A percentile compares a stretch with the other conserved stretches of the same genome.
Conservation (phyloP, 345 rosid genomes). For the Camelina laxa region DNA sequence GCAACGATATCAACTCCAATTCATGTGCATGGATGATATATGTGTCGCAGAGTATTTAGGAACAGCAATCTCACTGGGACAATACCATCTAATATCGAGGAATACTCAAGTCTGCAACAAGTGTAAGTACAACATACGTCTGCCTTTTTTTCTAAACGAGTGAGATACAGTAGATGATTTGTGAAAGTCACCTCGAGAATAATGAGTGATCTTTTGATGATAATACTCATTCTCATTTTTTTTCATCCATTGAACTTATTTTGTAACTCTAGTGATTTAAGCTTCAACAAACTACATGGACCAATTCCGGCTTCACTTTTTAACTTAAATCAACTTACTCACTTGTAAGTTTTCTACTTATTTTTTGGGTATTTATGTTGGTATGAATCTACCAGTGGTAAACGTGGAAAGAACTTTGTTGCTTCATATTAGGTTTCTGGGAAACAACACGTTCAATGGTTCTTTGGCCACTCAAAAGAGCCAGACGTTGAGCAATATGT, state of each 20-base stretch:
- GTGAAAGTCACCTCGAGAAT: not conserved
- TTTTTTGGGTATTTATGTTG: conserved; percentile 5
- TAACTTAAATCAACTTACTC: conserved; percentile 41
- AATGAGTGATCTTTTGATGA: not conserved
- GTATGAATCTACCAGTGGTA: not conserved
- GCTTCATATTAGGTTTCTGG: conserved; percentile 57
- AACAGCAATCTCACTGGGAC: conserved; percentile 58
- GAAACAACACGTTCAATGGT: conserved; percentile 54
- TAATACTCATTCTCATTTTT: not conserved
- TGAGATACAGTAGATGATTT: conserved; percentile 16
- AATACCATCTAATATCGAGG: conserved; percentile 63
- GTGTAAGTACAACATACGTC: conserved; percentile 52
- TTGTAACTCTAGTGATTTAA: conserved; percentile 46
- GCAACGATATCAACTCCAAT: too few relatives aligned
- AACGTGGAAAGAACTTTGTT: conserved; percentile 8
- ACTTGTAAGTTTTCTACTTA: conserved; percentile 55
- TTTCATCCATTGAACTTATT: too few relatives aligned
- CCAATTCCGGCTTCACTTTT: conserved; percentile 42
- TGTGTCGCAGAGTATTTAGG: conserved; percentile 55
- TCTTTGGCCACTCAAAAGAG: conserved; percentile 58
- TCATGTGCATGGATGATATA: conserved; percentile 13
- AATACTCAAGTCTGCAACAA: conserved; percentile 50
- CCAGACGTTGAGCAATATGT: conserved; percentile 58
- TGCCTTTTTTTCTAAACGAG: not conserved
- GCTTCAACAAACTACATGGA: conserved; percentile 47